phyloP scores from a whole-genome alignment of 345 rosid species.

The Syzygium jambos region DNA sequence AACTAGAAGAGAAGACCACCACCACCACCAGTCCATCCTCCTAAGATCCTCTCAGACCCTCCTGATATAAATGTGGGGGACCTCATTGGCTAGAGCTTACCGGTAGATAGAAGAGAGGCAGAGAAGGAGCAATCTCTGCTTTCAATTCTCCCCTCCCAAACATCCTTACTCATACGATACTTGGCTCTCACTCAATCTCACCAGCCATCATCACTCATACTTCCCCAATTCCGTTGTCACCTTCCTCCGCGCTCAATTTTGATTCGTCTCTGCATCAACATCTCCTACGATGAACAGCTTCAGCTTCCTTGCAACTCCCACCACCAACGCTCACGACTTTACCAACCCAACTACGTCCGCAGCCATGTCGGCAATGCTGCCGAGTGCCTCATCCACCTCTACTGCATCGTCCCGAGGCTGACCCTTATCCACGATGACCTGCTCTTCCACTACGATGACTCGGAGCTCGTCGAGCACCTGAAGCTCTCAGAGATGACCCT shows the following conservation, averaged over 20 bases:
- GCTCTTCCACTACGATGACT: conserved; percentile 57
- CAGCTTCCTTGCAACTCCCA: conserved; percentile 16
- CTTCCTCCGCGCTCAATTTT: background rate
- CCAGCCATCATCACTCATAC: background rate
- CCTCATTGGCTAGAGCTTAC: background rate
- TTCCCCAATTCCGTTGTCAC: background rate
- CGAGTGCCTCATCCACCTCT: conserved; percentile 73
- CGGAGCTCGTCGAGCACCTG: conserved; percentile 60
- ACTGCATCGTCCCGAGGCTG: conserved; percentile 72
- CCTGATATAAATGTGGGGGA: background rate
- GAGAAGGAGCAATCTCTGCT: background rate
- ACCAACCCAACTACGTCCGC: conserved; percentile 23
- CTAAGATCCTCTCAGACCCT: background rate
- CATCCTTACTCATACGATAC: background rate
- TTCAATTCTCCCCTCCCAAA: background rate
- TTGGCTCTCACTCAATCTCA: background rate
- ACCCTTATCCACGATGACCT: conserved; percentile 70
- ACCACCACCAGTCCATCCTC: background rate
- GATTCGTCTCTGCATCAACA: conserved; percentile 12
- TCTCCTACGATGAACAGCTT: conserved; percentile 19
- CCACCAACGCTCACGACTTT: background rate
- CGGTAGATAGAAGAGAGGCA: background rate
- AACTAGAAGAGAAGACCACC: background rate
- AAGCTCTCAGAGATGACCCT: conserved; percentile 32
- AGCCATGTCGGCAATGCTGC: conserved; percentile 66